A percentile compares a stretch with the other conserved stretches of the same genome.
Evolutionary conservation across 2,329 filamentous ascomycete genomes (phyloP).

Genomic region (Pyricularia sp.): DNA sequence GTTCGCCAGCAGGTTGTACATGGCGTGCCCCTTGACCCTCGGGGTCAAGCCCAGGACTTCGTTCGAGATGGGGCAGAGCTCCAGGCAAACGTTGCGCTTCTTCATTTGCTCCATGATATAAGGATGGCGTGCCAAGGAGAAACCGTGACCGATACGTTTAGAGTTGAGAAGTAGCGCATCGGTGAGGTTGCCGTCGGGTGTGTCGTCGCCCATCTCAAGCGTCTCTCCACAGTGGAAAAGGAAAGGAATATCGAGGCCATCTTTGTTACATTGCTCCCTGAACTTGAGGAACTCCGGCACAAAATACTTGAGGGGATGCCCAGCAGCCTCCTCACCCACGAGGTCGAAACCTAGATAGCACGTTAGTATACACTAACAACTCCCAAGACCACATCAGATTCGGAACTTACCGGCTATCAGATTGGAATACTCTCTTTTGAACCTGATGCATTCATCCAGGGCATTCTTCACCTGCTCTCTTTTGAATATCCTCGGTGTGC

Average conservation of each 20-base stretch:
- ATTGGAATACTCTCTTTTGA: constrained; percentile 46
- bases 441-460: constrained; percentile 49
- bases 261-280: constrained; percentile 35
- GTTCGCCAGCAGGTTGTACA: constrained; percentile 61
- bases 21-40: constrained; percentile 53
- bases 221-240: constrained; percentile 73
- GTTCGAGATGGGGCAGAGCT: constrained; percentile 70
- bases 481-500: constrained; percentile 53
- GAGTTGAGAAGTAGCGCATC: constrained; percentile 58
- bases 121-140: constrained; percentile 58
- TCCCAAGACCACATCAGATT: neutral
- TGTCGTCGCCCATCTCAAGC: constrained; percentile 51
- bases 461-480: constrained; percentile 36
- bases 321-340: constrained; percentile 57
- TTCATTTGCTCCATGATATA: constrained; percentile 58
- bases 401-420: constrained; percentile 51
- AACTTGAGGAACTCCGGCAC: constrained; percentile 48
- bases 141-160: constrained; percentile 67
- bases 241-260: constrained; percentile 54
- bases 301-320: constrained; percentile 48
- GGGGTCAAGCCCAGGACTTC: constrained; percentile 64
- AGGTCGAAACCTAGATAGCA: constrained; percentile 51
- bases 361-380: constrained; percentile 1
- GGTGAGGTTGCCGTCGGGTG: constrained; percentile 55
- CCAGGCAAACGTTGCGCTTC: constrained; percentile 55